Percentiles rank a stretch among this genome's conserved stretches.
Evolutionary conservation across 805 yeast genomes (phyloP).

Genomic region (Pichia eremophila): DNA sequence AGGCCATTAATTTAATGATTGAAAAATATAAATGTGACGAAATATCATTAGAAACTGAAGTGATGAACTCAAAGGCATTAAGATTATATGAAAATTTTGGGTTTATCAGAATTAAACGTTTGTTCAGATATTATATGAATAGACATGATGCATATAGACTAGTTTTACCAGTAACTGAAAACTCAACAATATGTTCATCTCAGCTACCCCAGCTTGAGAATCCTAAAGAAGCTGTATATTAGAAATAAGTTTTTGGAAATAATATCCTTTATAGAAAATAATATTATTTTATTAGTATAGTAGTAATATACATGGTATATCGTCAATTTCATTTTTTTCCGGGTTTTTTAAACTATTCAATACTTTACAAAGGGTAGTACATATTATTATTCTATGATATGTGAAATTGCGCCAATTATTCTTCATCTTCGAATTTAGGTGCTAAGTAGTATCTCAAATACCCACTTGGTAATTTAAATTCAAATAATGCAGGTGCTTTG

Average conservation of each 20-base stretch:
- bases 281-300: not conserved
- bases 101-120: slow-evolving; percentile 36
- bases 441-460: slow-evolving; percentile 93
- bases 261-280: too few relatives aligned
- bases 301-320: not conserved
- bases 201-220: slow-evolving; percentile 16
- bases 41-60: slow-evolving; percentile 89
- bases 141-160: slow-evolving; percentile 89
- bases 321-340: not conserved
- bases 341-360: not conserved
- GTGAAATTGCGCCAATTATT: slow-evolving; percentile 27
- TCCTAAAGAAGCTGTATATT: slow-evolving; percentile 19
- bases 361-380: slow-evolving; percentile 1
- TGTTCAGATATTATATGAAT: slow-evolving; percentile 81
- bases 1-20: slow-evolving; percentile 57
- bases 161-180: slow-evolving; percentile 68
- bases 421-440: slow-evolving; percentile 94
- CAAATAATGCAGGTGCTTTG: slow-evolving; percentile 89
- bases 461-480: slow-evolving; percentile 85
- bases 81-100: slow-evolving; percentile 31
- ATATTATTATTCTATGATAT: not conserved
- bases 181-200: slow-evolving; percentile 45
- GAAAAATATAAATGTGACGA: slow-evolving; percentile 66
- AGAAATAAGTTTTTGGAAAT: not conserved
- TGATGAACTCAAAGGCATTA: slow-evolving; percentile 42